These are phyloP conservation scores for Colletotrichum eremochloae DNA, from an alignment of 2,329 filamentous ascomycete species.

Conservation along the genomic window DNA sequence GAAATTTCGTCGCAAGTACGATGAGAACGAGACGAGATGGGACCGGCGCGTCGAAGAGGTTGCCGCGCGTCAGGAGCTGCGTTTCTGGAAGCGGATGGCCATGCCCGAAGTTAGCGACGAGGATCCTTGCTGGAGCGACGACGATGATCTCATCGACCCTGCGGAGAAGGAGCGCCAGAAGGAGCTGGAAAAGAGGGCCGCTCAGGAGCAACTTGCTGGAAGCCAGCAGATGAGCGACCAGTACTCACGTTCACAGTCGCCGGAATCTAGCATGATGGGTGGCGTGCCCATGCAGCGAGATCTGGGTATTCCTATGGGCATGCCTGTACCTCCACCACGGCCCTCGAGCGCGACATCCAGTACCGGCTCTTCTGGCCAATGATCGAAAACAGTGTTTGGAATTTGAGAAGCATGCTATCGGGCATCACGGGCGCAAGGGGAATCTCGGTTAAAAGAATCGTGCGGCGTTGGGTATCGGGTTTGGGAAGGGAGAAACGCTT, in stretches of 20 bases:
- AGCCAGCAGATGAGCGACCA: conserved; percentile 53
- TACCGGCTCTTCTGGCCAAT: conserved; percentile 58
- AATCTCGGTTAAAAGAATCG: conserved; percentile 6
- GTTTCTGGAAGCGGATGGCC: conserved; percentile 77
- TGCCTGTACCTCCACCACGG: conserved; percentile 55
- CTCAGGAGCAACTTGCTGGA: conserved; percentile 53
- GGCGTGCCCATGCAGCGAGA: conserved; percentile 59
- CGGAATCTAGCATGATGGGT: conserved; percentile 51
- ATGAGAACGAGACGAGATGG: conserved; percentile 68
- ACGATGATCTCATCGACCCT: conserved; percentile 73
- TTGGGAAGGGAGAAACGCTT: conserved; percentile 14
- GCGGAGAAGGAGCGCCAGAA: conserved; percentile 69
- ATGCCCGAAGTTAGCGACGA: conserved; percentile 72
- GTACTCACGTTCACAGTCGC: conserved; percentile 48
- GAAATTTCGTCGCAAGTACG: conserved; percentile 67
- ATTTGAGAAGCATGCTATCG: conserved; percentile 2
- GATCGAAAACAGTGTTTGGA: conserved; percentile 46
- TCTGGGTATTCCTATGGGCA: conserved; percentile 47
- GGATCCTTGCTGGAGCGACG: conserved; percentile 73
- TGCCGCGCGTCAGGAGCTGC: conserved; percentile 68
- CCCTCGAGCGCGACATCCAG: conserved; percentile 58
- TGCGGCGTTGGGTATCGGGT: conserved; percentile 34
- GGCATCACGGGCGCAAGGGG: conserved; percentile 6
- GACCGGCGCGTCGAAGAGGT: conserved; percentile 66
- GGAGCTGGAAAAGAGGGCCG: conserved; percentile 63